Base-by-base conservation (phyloP, 129 eudicot species). In the Flaveria bidentis region DNA sequence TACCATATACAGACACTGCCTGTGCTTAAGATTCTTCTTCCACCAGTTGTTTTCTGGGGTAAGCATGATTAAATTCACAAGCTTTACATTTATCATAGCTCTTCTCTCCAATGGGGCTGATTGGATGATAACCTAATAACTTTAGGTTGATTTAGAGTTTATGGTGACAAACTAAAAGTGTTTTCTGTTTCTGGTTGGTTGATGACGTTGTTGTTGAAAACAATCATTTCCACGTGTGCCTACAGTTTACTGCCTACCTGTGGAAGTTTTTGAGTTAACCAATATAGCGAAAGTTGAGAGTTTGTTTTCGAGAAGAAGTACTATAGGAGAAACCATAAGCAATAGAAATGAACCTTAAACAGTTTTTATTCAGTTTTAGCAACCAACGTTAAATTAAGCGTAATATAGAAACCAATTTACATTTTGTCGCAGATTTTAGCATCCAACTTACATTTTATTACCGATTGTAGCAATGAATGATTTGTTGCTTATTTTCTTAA, bases 31-130 rank as follows among this genome's bases (percentile, higher is more conserved):
- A 73, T 80, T 80, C 75, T 80, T 80, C 56, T 74, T 80, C 73
- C 84, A 80, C 22, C 84, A 80, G 30, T 80, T 80, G 25, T 80
- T 80, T 28, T 16, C 84, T 10, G 84, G 84, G 79, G 84, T 80
- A 47, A 74, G 84, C 75, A 14, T 42, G 1, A 50, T 72, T 39
- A 17, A 12, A 39, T 39, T 76, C 41, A n/a, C 28, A 66, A 39
- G 14, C 71, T 39, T 66, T 41, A 36, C 69, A 16, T 60, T 10
- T 3, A 25, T 60, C 3, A 2, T 28, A 13, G 44, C 12, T 23
- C 16, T 60, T 60, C 2, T 62, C 68, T 30, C 18, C 15, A 14
- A 62, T 61, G 67, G 42, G 42, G 67, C 67, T 26, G 18, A 25
- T 52, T 52, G 23, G 23, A 23, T 3, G 7, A 52, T 53, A 53